Evolutionary conservation across 179 eudicot genomes (phyloP), one percentile per base, ranked within the genome.

Genomic region (Actinidia polygama): DNA sequence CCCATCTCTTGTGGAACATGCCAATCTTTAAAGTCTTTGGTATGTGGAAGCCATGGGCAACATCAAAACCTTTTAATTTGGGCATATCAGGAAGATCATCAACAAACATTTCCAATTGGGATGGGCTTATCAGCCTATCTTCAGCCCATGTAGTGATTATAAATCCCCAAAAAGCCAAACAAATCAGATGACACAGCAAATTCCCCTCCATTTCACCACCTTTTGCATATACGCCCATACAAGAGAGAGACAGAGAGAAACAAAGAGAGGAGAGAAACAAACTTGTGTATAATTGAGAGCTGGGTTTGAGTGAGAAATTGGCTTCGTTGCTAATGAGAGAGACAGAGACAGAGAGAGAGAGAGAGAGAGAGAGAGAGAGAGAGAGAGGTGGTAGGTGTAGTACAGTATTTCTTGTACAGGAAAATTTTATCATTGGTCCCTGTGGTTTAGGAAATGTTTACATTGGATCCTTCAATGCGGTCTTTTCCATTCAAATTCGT

Each of bases 1-100:
- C 97, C 97, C 93, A 93, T 77, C 80, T 79, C 83, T 92, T 92
- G 26, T 58, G 73, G 83, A 81, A 93, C 97, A 93, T 93, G 85
- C 93, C 91, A 57, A 93, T 91, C 30, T 54, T 68, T 55, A 93
- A 86, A 0, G 88, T 69, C 40, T 54, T 83, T 3, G 95, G 73
- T 44, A 79, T 76, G 4, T 83, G 78, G 67, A 80, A 80, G 4
- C 90, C 90, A 81, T 91, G 46, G 73, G 73, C 78, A 47, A 79
- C 18, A 23, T 74, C 58, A 75, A 83, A 93, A 21, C 91, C 97
- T 58, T 74, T 81, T 72, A 93, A 57, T 83, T 84, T 92, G 64
- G 95, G 97, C 73, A 93, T 78, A 62, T 82, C 78, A 18, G 93
- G 93, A 79, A 93, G 89, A 79, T 92, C 85, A 79, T 93, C 97